Base-by-base conservation (phyloP, 768 basidiomycete species). In the Pleurotus salmoneostramineus region DNA sequence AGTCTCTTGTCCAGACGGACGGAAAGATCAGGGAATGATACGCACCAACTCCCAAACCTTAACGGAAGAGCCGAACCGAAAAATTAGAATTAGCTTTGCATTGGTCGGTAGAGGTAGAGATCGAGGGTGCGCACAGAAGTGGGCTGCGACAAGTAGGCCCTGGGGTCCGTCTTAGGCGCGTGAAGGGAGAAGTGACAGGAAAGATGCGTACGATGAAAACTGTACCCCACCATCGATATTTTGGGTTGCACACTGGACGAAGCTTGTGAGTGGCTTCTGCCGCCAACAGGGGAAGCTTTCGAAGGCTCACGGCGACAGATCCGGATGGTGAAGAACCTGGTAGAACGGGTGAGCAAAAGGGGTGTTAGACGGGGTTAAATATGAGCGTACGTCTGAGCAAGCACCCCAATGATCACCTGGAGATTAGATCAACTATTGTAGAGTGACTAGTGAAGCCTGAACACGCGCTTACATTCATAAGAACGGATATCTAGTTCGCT, bases 331-430 rank as follows among this genome's bases (percentile, higher is more conserved):
- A 61, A 61, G 60, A 61, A 61, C 17, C 60, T 61, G 37, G 10
- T 7, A 27, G 21, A 27, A 27, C 21, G 32, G 49, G 12, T 15
- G 12, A 21, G 21, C 8, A n/a, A 21, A 10, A 36, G 36, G 31
- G n/a, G 31, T 31, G 42, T 17, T 42, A 5, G 27, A n/a, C 3
- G 43, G 10, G 27, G 3, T 14, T 31, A 12, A 6, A 52, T 12
- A 6, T 4, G 12, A 6, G 37, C 66, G 6, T n/a, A 68, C 66
- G 45, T 61, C 57, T 68, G 64, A 10, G 65, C 66, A 3, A 65
- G 44, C 5, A 67, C 61, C 15, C 65, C 66, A 5, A 67, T 62
- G 10, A 60, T 35, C 5, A 67, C 47, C 62, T 68, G 21, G 12
- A 55, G 50, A 11, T n/a, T 11, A 46, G 44, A 27, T 27, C 21